Evolutionary conservation across 73 alveolate genomes (phyloP).

Genomic region (Paramecium biaurelia): DNA sequence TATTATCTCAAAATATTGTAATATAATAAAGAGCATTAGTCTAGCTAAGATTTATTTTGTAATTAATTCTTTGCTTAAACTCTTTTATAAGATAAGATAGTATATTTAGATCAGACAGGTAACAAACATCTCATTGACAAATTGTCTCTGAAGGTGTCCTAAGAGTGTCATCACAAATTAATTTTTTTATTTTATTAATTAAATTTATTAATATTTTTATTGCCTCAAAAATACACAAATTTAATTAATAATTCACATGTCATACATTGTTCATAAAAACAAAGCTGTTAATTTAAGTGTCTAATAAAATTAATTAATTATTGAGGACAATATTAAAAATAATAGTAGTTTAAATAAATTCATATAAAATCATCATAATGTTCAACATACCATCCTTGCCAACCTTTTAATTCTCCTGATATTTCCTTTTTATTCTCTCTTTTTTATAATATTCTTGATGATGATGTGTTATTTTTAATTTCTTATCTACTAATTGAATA

Average conservation of each 20-base stretch:
- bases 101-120: conserved; percentile 26
- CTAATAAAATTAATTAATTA: background rate
- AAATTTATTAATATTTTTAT: background rate
- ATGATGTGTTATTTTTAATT: background rate
- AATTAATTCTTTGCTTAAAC: background rate
- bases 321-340: background rate
- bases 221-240: background rate
- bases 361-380: conserved; percentile 14
- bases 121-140: background rate
- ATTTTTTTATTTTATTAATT: background rate
- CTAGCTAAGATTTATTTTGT: background rate
- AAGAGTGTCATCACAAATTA: conserved; percentile 47
- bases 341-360: background rate
- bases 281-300: background rate
- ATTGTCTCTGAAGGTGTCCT: conserved; percentile 48
- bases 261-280: background rate
- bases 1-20: background rate
- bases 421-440: background rate
- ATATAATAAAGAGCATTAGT: background rate
- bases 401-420: background rate
- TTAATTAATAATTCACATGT: background rate
- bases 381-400: conserved; percentile 22
- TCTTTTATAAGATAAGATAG: background rate
- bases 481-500: conserved; percentile 7
- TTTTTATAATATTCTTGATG: background rate